Percentiles rank a stretch among this genome's conserved stretches.
Conservation (phyloP, 1,284 basidiomycete species). For the Ganoderma boninense region DNA sequence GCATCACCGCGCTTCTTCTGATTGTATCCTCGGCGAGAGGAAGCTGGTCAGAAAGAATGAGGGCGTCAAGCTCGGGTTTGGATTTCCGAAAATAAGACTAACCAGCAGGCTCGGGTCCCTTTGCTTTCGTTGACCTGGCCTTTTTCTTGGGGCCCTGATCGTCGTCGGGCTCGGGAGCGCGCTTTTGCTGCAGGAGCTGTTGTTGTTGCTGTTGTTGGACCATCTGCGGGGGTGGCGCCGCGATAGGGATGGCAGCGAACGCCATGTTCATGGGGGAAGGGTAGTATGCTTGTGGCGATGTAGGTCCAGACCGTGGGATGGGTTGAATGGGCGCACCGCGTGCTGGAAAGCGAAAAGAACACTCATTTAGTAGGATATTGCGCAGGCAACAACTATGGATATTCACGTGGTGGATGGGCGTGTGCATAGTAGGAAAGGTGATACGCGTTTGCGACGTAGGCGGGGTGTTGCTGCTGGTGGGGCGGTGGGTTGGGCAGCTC, state of each 20-base stretch:
- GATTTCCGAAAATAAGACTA: conserved; percentile 24
- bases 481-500: conserved; percentile 21
- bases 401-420: conserved; percentile 34
- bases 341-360: conserved; percentile 63
- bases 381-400: conserved; percentile 40
- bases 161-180: conserved; percentile 47
- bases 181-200: conserved; percentile 48
- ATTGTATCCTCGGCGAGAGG: conserved; percentile 69
- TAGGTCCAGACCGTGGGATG: conserved; percentile 36
- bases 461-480: conserved; percentile 26
- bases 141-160: conserved; percentile 51
- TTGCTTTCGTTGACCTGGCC: conserved; percentile 47
- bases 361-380: conserved; percentile 60
- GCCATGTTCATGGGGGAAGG: conserved; percentile 30
- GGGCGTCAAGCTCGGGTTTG: conserved; percentile 22
- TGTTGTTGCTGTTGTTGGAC: conserved; percentile 42
- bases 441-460: conserved; percentile 36
- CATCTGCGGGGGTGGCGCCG: conserved; percentile 36
- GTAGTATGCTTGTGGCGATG: conserved; percentile 34
- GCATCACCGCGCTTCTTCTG: conserved; percentile 75
- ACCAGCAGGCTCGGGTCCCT: conserved; percentile 45
- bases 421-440: conserved; percentile 33
- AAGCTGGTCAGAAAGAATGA: conserved; percentile 39
- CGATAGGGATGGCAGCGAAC: conserved; percentile 33
- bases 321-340: conserved; percentile 49